Evolutionary conservation across 768 basidiomycete genomes (phyloP).

Genomic region (Rickenella mellea): DNA sequence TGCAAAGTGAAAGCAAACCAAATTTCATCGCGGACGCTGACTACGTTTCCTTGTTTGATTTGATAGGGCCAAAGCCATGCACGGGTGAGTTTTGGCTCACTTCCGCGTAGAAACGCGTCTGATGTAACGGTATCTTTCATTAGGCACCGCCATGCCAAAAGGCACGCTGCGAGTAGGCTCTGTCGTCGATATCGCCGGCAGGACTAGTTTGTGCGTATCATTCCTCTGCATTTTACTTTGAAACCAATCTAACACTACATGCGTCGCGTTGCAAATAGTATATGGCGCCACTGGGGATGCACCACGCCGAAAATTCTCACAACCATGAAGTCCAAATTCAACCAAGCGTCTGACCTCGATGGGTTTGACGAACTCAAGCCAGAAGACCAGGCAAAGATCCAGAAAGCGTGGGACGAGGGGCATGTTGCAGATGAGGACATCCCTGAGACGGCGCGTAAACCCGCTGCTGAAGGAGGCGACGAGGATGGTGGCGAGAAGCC

Average conservation of each 20-base stretch:
- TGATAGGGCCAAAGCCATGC: conserved; percentile 70
- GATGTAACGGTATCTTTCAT: neutral
- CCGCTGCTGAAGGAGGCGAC: conserved; percentile 29
- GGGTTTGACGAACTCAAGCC: conserved; percentile 68
- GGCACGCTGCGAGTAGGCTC: conserved; percentile 66
- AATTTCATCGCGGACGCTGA: neutral
- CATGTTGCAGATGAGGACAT: conserved; percentile 80
- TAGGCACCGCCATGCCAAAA: conserved; percentile 66
- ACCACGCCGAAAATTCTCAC: conserved; percentile 55
- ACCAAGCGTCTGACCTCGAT: conserved; percentile 62
- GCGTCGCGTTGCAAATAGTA: conserved; percentile 25
- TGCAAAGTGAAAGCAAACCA: neutral
- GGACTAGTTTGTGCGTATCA: conserved; percentile 49
- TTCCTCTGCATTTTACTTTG: conserved; percentile 2
- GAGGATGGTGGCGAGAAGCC: conserved; percentile 33
- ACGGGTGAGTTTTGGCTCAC: conserved; percentile 31
- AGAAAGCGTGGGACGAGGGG: conserved; percentile 66
- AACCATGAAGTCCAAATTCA: conserved; percentile 60
- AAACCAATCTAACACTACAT: neutral
- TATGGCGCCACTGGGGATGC: conserved; percentile 92
- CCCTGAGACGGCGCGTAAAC: conserved; percentile 60
- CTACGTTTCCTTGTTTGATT: conserved; percentile 11
- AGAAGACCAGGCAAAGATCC: conserved; percentile 64
- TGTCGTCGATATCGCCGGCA: conserved; percentile 64
- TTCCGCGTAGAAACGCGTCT: neutral